Percentiles rank a stretch among this genome's conserved stretches.
phyloP scores from a whole-genome alignment of 1,139 yeast species.

The Suhomyces bribrorum region DNA sequence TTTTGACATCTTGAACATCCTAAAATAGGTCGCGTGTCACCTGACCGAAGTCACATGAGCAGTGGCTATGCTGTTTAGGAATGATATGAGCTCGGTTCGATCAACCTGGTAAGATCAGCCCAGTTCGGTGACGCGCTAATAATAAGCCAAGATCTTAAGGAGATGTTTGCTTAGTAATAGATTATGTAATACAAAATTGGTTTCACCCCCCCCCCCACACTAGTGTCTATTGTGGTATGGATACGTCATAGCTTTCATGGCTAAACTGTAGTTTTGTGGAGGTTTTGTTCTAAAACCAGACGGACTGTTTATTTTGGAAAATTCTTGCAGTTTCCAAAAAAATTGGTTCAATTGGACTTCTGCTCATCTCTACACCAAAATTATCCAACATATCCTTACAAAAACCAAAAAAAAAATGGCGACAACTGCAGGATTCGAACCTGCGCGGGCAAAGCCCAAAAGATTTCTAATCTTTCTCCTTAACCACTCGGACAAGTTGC shows the following conservation, averaged over 20 bases:
- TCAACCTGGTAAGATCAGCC: neutral
- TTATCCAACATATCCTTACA: too few species aligned
- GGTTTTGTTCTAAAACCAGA: too few species aligned
- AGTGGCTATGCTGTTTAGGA: conserved; percentile 1
- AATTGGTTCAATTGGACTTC: neutral
- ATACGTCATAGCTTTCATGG: too few species aligned
- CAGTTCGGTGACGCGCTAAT: neutral
- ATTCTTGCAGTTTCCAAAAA: too few species aligned
- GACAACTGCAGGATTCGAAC: conserved; percentile 55
- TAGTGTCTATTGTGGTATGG: too few species aligned
- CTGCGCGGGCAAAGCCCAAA: conserved; percentile 57
- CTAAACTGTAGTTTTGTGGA: too few species aligned
- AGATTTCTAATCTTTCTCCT: conserved; percentile 41
- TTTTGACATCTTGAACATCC: conserved; percentile 1
- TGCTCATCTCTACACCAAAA: too few species aligned
- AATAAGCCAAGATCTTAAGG: neutral
- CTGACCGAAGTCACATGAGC: neutral
- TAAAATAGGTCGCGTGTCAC: conserved; percentile 2
- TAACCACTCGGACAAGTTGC: conserved; percentile 41
- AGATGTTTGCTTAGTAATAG: too few species aligned
- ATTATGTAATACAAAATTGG: too few species aligned
- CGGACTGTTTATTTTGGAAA: neutral
- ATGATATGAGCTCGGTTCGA: neutral
- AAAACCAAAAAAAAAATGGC: conserved; percentile 19
- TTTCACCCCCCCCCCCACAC: too few species aligned